phyloP scores from a whole-genome alignment of 192 early-diverging fungal genomes.

The Anaeromyces robustus region DNA sequence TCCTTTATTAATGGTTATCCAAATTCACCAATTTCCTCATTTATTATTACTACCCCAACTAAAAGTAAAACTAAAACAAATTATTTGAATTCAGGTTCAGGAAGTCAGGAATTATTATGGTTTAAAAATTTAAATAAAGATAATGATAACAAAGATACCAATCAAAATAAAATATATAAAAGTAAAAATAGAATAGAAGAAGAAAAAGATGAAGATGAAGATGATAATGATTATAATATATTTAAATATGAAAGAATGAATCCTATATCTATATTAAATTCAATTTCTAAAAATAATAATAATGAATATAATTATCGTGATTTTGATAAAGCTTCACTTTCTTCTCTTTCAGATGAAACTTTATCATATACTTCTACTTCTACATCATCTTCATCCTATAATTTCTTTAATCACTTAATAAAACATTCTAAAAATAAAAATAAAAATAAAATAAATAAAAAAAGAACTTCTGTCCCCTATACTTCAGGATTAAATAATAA shows the following conservation, averaged over 20 bases:
- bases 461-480: no score
- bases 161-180: no score
- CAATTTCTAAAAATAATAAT: no score
- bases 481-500: neutral
- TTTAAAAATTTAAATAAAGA: no score
- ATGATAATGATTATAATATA: neutral
- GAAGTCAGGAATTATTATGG: neutral
- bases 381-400: neutral
- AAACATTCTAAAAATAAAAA: neutral
- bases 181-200: no score
- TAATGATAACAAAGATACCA: no score
- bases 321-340: neutral
- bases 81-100: neutral
- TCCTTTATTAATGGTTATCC: neutral
- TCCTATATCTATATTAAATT: neutral
- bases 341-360: neutral
- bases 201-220: no score
- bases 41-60: neutral
- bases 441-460: neutral
- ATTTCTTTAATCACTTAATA: neutral
- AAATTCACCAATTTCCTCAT: neutral
- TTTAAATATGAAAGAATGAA: neutral
- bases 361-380: neutral
- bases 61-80: neutral
- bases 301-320: neutral